These are phyloP conservation scores for Combretum micranthum DNA, from an alignment of 345 rosid species.

Conservation along the genomic window DNA sequence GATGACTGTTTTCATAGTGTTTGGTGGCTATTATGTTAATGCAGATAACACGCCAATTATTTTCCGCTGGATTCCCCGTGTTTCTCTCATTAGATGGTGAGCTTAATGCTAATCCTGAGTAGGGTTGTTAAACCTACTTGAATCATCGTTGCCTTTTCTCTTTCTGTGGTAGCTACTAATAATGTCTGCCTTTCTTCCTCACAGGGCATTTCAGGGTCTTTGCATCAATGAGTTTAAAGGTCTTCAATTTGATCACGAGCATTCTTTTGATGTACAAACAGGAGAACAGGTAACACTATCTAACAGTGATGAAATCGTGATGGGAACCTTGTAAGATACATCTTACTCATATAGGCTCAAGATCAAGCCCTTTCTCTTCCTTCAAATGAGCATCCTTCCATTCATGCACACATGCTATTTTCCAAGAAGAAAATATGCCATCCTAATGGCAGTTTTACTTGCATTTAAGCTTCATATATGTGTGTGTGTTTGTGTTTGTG, in stretches of 20 bases:
- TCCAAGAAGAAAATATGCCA: too few relatives aligned
- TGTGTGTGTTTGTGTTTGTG: too few relatives aligned
- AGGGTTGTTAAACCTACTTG: too few relatives aligned
- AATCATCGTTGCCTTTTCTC: not conserved
- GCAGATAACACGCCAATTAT: conserved; percentile 82
- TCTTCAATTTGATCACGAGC: conserved; percentile 75
- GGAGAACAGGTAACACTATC: conserved; percentile 78
- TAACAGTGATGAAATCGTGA: not conserved
- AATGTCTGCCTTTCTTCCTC: conserved; percentile 9
- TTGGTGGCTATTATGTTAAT: conserved; percentile 88
- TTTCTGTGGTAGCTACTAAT: not conserved
- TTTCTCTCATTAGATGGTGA: conserved; percentile 90
- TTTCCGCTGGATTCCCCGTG: conserved; percentile 91
- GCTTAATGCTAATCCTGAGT: not conserved
- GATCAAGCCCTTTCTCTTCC: too few relatives aligned
- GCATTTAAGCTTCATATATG: too few relatives aligned
- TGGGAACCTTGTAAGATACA: too few relatives aligned
- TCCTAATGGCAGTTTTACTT: too few relatives aligned
- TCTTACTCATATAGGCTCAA: too few relatives aligned
- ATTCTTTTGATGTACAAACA: conserved; percentile 71
- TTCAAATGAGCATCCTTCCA: too few relatives aligned
- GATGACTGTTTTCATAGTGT: conserved; percentile 93
- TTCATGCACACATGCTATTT: too few relatives aligned
- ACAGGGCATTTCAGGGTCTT: conserved; percentile 98
- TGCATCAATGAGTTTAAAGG: conserved; percentile 88